phyloP scores from a whole-genome alignment of 768 basidiomycete species.

The Boletus tomentosulus region DNA sequence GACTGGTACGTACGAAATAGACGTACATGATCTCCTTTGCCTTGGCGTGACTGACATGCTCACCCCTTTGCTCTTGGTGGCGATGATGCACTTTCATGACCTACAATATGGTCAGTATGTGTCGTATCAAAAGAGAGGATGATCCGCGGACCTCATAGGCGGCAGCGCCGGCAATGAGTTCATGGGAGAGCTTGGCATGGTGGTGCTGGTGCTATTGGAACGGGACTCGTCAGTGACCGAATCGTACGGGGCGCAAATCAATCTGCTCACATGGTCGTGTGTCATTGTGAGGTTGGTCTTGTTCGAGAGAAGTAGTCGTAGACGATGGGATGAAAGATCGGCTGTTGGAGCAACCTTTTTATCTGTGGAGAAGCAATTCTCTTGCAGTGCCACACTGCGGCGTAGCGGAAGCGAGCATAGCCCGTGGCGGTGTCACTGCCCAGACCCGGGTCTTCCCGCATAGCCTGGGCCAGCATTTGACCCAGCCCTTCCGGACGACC shows the following conservation, averaged over 20 bases:
- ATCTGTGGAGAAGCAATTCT: no score
- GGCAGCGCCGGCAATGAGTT: not conserved
- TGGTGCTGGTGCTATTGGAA: not conserved
- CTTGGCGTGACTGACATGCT: not conserved
- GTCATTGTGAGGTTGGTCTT: not conserved
- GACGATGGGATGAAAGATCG: not conserved
- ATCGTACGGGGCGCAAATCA: not conserved
- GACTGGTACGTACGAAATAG: no score
- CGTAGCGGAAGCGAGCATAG: no score
- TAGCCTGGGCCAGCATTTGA: no score
- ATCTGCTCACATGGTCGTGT: not conserved
- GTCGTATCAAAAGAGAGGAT: not conserved
- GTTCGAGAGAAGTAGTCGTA: not conserved
- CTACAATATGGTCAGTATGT: not conserved
- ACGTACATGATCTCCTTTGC: not conserved
- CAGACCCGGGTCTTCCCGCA: no score
- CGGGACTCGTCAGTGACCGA: not conserved
- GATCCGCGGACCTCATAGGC: not conserved
- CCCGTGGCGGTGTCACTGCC: no score
- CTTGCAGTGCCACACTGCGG: no score
- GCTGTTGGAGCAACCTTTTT: no score
- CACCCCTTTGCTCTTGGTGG: not conserved
- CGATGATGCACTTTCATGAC: not conserved
- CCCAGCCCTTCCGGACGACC: no score
- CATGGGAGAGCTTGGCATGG: not conserved